A percentile compares a stretch with the other conserved stretches of the same genome.
Conservation (phyloP, 1,284 basidiomycete genomes). For the Coniferiporia weirii region DNA sequence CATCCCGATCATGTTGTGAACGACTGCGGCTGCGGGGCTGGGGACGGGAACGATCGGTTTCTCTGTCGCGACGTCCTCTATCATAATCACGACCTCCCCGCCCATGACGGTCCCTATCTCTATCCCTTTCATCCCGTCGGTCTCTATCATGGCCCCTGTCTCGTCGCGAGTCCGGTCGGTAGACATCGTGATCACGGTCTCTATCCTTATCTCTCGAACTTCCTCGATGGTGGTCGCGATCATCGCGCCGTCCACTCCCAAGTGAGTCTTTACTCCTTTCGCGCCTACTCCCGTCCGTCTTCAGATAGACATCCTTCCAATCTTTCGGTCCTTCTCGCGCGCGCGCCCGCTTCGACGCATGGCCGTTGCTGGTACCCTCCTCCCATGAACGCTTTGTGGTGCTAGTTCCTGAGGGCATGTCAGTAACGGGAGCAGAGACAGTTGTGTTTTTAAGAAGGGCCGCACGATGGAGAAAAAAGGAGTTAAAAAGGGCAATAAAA, state of each 20-base stretch:
- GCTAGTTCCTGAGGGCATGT: constrained; percentile 67
- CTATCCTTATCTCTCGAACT: constrained; percentile 19
- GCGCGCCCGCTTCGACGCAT: constrained; percentile 8
- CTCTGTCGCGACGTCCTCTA: constrained; percentile 29
- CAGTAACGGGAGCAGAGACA: constrained; percentile 60
- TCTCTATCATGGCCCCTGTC: constrained; percentile 14
- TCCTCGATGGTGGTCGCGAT: constrained; percentile 20
- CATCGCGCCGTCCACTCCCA: constrained; percentile 30
- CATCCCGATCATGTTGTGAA: constrained; percentile 20
- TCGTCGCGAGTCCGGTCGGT: constrained; percentile 7
- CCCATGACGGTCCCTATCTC: constrained; percentile 9
- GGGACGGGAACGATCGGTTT: constrained; percentile 23
- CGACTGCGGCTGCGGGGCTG: constrained; percentile 8
- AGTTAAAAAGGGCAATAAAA: neutral
- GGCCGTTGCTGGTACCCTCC: constrained; percentile 28
- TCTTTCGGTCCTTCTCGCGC: constrained; percentile 53
- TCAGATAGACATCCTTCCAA: constrained; percentile 73
- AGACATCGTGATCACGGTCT: constrained; percentile 15
- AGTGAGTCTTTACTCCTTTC: constrained; percentile 30
- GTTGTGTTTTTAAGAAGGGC: constrained; percentile 68
- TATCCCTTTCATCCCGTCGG: constrained; percentile 2
- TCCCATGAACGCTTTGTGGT: constrained; percentile 65
- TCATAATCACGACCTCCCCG: constrained; percentile 7
- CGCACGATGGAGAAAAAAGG: constrained; percentile 59
- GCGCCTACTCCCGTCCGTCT: constrained; percentile 29